Conservation (phyloP, 768 basidiomycete genomes). For the Brasilioporus rufonigricans region DNA sequence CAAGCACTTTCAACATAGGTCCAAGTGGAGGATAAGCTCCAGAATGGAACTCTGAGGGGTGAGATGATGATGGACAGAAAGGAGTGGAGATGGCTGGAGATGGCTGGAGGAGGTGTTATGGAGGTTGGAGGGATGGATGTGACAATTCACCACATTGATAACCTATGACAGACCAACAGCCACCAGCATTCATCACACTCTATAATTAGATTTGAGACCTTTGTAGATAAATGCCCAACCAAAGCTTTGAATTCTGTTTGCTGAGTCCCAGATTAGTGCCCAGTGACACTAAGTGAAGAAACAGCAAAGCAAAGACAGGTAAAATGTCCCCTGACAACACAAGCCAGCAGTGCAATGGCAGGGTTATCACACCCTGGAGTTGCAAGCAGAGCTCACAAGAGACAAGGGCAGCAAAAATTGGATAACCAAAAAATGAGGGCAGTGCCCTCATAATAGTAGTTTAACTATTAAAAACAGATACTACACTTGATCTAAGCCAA, state of each 20-base stretch:
- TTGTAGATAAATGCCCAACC: background rate
- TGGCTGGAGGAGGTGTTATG: too few relatives aligned
- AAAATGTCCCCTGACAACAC: slow-evolving; percentile 59
- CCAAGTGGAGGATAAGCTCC: too few relatives aligned
- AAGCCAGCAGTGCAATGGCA: slow-evolving; percentile 44
- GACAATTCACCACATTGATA: too few relatives aligned
- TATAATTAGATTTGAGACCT: too few relatives aligned
- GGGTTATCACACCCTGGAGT: slow-evolving; percentile 40
- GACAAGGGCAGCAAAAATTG: slow-evolving; percentile 33
- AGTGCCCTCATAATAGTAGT: slow-evolving; percentile 58
- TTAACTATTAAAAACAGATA: slow-evolving; percentile 69
- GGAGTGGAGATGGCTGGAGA: too few relatives aligned
- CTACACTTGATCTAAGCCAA: slow-evolving; percentile 79
- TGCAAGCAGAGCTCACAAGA: slow-evolving; percentile 41
- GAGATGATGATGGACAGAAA: too few relatives aligned
- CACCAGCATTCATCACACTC: too few relatives aligned
- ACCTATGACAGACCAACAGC: too few relatives aligned
- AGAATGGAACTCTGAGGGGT: too few relatives aligned
- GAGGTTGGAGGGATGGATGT: too few relatives aligned
- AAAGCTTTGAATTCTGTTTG: background rate
- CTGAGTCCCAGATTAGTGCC: background rate
- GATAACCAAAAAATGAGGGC: slow-evolving; percentile 55
- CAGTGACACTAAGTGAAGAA: background rate
- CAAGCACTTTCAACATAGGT: too few relatives aligned
- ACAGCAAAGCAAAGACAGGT: slow-evolving; percentile 8